These are phyloP conservation scores for Fragaria nilgerrensis DNA, from an alignment of 306 rosid species.

Conservation along the genomic window DNA sequence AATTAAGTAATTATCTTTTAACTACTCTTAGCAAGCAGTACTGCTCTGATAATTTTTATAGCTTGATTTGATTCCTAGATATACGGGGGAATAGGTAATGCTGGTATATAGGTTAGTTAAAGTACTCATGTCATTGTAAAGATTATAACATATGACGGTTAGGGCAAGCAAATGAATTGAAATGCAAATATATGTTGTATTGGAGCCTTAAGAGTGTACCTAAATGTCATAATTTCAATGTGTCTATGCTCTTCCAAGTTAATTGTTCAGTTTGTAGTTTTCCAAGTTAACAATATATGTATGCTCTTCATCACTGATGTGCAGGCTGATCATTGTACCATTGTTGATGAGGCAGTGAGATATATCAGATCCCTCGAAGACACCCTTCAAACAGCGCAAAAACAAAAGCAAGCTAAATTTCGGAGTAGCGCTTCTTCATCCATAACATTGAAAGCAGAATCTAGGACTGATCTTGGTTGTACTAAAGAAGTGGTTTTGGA, in stretches of 20 bases:
- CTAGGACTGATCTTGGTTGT: background rate
- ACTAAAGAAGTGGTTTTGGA: constrained; percentile 34
- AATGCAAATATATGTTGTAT: too few species aligned
- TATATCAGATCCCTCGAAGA: constrained; percentile 42
- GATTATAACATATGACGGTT: too few species aligned
- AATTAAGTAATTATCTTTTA: background rate
- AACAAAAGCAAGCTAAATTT: constrained; percentile 34
- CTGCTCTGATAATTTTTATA: background rate
- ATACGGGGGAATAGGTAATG: background rate
- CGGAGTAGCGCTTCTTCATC: background rate
- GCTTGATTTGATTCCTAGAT: background rate
- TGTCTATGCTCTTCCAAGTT: too few species aligned
- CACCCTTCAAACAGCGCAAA: constrained; percentile 35
- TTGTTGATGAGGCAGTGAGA: constrained; percentile 61
- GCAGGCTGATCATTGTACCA: constrained; percentile 48
- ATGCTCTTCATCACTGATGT: background rate
- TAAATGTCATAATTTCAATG: too few species aligned
- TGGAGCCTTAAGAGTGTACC: too few species aligned
- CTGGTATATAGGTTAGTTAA: background rate
- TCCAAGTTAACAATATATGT: background rate
- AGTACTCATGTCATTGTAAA: too few species aligned
- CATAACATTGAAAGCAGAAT: background rate
- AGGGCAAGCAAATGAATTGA: too few species aligned
- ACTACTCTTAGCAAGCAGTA: too few species aligned
- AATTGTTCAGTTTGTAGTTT: background rate